Percentiles rank a stretch among this genome's conserved stretches.
These are phyloP conservation scores for Termitomyces sp. DNA, from an alignment of 768 basidiomycete species.

Conservation along the genomic window DNA sequence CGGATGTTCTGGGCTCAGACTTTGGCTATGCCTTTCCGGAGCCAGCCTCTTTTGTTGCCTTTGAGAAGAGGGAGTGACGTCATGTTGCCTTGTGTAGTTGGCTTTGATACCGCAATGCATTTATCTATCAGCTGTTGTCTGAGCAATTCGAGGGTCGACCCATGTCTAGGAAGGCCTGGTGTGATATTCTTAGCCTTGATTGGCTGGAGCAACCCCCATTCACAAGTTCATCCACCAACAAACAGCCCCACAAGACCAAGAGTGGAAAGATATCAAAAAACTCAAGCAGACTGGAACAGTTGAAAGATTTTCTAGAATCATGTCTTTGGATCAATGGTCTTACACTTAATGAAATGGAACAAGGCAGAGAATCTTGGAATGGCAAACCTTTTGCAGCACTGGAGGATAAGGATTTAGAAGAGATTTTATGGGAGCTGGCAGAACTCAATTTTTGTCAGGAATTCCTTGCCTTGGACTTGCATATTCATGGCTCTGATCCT, in stretches of 20 bases:
- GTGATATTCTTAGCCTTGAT: background rate
- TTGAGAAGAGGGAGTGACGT: background rate
- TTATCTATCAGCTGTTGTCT: constrained; percentile 2
- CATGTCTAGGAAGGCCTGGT: constrained; percentile 7
- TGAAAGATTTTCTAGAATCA: constrained; percentile 4
- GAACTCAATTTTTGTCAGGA: constrained; percentile 19
- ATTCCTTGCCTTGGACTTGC: constrained; percentile 15
- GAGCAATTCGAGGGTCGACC: background rate
- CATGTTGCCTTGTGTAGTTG: background rate
- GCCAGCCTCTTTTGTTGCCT: background rate
- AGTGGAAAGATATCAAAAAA: background rate
- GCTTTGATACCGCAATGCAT: background rate
- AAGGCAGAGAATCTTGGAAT: background rate
- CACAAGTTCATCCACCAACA: background rate
- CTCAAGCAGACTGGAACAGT: background rate
- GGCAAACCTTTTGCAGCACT: background rate
- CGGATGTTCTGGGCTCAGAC: background rate
- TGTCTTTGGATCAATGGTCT: background rate
- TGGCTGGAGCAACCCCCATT: background rate
- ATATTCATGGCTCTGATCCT: background rate
- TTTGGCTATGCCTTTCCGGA: constrained; percentile 4
- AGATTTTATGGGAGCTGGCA: constrained; percentile 16
- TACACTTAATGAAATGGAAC: background rate
- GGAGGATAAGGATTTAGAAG: background rate
- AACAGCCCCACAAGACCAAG: background rate